These are phyloP conservation scores for Sugiyamaella neomexicana DNA, from an alignment of 1,139 yeast genomes.

Conservation along the genomic window DNA sequence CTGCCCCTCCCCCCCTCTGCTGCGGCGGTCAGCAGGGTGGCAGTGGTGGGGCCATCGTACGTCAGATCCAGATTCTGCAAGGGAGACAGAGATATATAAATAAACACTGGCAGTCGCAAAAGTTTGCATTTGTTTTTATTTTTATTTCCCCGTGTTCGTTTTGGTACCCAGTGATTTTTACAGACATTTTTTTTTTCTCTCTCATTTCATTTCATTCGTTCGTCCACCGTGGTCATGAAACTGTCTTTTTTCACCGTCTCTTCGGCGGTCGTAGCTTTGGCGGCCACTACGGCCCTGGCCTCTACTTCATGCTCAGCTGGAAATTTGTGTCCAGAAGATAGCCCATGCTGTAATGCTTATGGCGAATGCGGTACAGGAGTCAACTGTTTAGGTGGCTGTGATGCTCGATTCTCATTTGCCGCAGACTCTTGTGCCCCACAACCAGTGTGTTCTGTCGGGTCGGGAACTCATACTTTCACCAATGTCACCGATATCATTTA, in stretches of 20 bases:
- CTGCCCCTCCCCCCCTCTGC: no score
- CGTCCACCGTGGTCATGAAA: no score
- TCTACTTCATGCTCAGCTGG: conserved; percentile 49
- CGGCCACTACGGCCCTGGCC: conserved; percentile 4
- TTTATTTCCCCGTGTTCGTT: no score
- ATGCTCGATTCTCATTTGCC: conserved; percentile 63
- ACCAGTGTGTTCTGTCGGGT: conserved; percentile 38
- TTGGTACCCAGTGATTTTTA: no score
- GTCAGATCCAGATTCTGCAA: no score
- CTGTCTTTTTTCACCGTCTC: not conserved
- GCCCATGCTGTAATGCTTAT: conserved; percentile 81
- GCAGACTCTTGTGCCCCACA: conserved; percentile 68
- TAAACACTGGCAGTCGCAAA: no score
- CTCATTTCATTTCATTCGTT: no score
- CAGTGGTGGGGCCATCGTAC: no score
- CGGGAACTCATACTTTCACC: conserved; percentile 33
- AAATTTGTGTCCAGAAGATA: conserved; percentile 61
- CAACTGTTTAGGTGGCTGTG: conserved; percentile 81
- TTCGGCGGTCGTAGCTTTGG: not conserved
- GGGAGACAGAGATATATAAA: no score
- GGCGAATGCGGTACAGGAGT: conserved; percentile 86
- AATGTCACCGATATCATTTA: conserved; percentile 39
- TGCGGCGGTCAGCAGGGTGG: no score
- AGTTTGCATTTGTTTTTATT: no score
- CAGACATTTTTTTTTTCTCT: no score